Evolutionary conservation across 164 flowering plant genomes (phyloP).

Genomic region (Umbellularia californica): DNA sequence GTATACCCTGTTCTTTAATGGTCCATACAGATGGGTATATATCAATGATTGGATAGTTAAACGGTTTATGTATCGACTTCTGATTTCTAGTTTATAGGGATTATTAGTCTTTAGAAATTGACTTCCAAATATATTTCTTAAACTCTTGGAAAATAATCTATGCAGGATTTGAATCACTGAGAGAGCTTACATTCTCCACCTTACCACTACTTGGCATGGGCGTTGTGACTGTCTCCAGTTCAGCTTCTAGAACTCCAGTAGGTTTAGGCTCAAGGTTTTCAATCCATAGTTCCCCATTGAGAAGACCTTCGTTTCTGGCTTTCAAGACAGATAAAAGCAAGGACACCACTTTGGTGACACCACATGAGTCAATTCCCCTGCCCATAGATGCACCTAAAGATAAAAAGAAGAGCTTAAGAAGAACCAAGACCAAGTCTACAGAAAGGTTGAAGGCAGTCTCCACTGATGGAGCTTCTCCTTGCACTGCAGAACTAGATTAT

Average conservation of each 20-base stretch:
- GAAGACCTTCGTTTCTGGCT: constrained; percentile 13
- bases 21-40: no score
- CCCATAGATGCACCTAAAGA: constrained; percentile 43
- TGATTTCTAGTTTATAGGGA: background rate
- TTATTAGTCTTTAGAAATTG: no score
- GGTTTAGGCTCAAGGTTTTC: constrained; percentile 43
- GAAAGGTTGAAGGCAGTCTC: constrained; percentile 48
- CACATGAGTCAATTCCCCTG: constrained; percentile 40
- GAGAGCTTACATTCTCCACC: background rate
- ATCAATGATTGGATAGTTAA: background rate
- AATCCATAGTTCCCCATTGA: constrained; percentile 17
- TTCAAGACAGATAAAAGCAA: constrained; percentile 33
- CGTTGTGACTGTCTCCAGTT: constrained; percentile 81
- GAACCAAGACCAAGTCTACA: constrained; percentile 27
- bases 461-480: constrained; percentile 40
- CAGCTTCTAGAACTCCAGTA: constrained; percentile 60
- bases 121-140: background rate
- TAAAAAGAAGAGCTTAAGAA: constrained; percentile 36
- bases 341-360: constrained; percentile 37
- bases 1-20: no score
- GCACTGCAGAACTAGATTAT: constrained; percentile 62
- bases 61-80: background rate
- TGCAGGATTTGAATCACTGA: constrained; percentile 20
- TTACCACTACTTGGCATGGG: constrained; percentile 64
- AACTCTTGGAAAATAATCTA: background rate